phyloP scores from a whole-genome alignment of 2,329 filamentous ascomycete species.

The Colletotrichum tabaci region DNA sequence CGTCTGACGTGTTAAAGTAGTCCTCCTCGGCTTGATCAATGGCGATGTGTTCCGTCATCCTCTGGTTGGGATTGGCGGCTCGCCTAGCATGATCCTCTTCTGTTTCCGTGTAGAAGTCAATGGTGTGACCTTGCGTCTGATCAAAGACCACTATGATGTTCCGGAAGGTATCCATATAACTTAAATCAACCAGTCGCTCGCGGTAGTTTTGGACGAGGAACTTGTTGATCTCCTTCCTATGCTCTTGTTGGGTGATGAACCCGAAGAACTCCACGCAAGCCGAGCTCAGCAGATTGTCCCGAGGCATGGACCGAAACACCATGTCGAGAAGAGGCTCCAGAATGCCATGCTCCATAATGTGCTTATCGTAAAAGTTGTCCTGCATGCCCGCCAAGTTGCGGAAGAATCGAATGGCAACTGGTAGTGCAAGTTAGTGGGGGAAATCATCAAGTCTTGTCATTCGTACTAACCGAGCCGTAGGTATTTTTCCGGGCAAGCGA shows the following conservation, averaged over 20 bases:
- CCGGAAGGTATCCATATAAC: slow-evolving; percentile 88
- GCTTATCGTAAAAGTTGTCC: slow-evolving; percentile 91
- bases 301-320: slow-evolving; percentile 86
- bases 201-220: slow-evolving; percentile 89
- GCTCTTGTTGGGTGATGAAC: slow-evolving; percentile 82
- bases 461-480: slow-evolving; percentile 85
- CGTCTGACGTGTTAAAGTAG: slow-evolving; percentile 91
- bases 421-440: not conserved
- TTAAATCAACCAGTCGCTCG: slow-evolving; percentile 81
- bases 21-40: slow-evolving; percentile 90
- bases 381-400: slow-evolving; percentile 87
- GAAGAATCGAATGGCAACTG: slow-evolving; percentile 94
- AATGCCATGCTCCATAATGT: slow-evolving; percentile 85
- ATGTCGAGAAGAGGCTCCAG: slow-evolving; percentile 90
- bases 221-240: slow-evolving; percentile 84
- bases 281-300: slow-evolving; percentile 94
- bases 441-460: not conserved
- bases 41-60: slow-evolving; percentile 79
- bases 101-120: slow-evolving; percentile 81
- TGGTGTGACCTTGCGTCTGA: slow-evolving; percentile 78
- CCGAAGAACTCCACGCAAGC: slow-evolving; percentile 96
- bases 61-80: slow-evolving; percentile 60
- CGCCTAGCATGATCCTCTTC: slow-evolving; percentile 70
- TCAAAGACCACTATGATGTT: slow-evolving; percentile 84
- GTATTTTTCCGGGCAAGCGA: slow-evolving; percentile 90